Percentiles rank a stretch among this genome's conserved stretches.
These are phyloP conservation scores for Ophiostoma tasmaniense DNA, from an alignment of 2,329 filamentous ascomycete species.

Conservation along the genomic window DNA sequence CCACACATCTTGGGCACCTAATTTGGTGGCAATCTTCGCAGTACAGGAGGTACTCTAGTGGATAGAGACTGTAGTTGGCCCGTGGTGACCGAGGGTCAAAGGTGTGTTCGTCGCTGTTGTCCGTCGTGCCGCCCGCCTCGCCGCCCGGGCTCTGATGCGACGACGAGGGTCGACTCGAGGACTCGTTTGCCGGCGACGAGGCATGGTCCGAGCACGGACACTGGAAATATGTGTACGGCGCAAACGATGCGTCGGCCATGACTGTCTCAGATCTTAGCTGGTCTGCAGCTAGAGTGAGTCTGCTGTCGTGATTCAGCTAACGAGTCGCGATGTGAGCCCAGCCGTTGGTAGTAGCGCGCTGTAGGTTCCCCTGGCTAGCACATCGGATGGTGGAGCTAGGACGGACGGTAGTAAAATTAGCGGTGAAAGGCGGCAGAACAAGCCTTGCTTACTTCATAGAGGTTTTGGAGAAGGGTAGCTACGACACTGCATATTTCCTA, in stretches of 20 bases:
- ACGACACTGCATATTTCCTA: slow-evolving; percentile 8
- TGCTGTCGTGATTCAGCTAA: neutral
- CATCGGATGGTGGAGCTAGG: slow-evolving; percentile 9
- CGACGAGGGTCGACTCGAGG: slow-evolving; percentile 27
- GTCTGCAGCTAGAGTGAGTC: neutral
- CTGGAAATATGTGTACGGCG: slow-evolving; percentile 58
- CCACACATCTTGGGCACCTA: slow-evolving; percentile 82
- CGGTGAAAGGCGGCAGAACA: slow-evolving; percentile 11
- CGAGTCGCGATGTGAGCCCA: neutral
- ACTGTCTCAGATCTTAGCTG: slow-evolving; percentile 1
- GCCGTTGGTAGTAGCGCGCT: neutral
- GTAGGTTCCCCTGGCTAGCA: slow-evolving; percentile 6
- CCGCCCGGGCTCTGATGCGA: slow-evolving; percentile 26
- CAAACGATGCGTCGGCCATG: slow-evolving; percentile 40
- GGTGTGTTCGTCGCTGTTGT: slow-evolving; percentile 36
- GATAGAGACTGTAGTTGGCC: slow-evolving; percentile 86
- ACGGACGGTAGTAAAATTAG: neutral
- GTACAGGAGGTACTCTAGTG: slow-evolving; percentile 87
- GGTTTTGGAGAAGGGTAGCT: neutral
- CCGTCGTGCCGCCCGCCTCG: slow-evolving; percentile 14
- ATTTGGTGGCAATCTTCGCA: slow-evolving; percentile 98
- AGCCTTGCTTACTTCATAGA: too few relatives aligned
- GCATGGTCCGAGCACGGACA: slow-evolving; percentile 53
- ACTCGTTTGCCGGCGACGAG: slow-evolving; percentile 33
- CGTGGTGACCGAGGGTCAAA: slow-evolving; percentile 81